Percentiles rank a stretch among this genome's conserved stretches.
phyloP scores from a whole-genome alignment of 305 asterid genomes.

The Solanum hybrid region DNA sequence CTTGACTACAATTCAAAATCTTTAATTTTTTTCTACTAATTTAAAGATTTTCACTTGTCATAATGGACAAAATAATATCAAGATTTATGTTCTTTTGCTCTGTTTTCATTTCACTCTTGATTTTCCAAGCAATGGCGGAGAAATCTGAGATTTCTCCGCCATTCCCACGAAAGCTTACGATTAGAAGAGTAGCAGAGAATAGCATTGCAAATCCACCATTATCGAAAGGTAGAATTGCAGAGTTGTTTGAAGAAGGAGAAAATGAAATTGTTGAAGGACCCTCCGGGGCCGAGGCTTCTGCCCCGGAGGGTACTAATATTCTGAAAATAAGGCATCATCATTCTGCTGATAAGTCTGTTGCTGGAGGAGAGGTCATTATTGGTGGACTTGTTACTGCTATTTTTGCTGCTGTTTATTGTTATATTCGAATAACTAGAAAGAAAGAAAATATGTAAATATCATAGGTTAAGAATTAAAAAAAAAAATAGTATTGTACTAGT shows the following conservation, averaged over 20 bases:
- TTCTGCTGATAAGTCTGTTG: slow-evolving; percentile 45
- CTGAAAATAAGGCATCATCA: slow-evolving; percentile 26
- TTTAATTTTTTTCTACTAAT: not conserved
- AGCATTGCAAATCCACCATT: slow-evolving; percentile 29
- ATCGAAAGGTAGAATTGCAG: not conserved
- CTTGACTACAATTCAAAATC: not conserved
- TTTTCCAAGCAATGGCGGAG: not conserved
- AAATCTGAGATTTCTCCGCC: not conserved
- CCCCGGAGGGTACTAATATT: slow-evolving; percentile 25
- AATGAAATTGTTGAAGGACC: not conserved
- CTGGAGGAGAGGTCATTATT: slow-evolving; percentile 65
- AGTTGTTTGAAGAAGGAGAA: not conserved
- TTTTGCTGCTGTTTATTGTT: slow-evolving; percentile 68
- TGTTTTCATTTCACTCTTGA: slow-evolving; percentile 10
- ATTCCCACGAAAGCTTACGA: not conserved
- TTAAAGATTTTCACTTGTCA: not conserved
- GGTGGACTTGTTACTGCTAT: slow-evolving; percentile 68
- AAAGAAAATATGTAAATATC: not conserved
- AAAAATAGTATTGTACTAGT: not conserved
- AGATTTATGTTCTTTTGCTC: not conserved
- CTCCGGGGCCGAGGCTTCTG: slow-evolving; percentile 37
- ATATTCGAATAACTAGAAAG: slow-evolving; percentile 57
- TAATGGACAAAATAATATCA: not conserved
- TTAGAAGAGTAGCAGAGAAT: not conserved
- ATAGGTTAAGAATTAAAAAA: not conserved